Base-by-base conservation (phyloP, 2,329 filamentous ascomycete species). In the Phoma sp. region DNA sequence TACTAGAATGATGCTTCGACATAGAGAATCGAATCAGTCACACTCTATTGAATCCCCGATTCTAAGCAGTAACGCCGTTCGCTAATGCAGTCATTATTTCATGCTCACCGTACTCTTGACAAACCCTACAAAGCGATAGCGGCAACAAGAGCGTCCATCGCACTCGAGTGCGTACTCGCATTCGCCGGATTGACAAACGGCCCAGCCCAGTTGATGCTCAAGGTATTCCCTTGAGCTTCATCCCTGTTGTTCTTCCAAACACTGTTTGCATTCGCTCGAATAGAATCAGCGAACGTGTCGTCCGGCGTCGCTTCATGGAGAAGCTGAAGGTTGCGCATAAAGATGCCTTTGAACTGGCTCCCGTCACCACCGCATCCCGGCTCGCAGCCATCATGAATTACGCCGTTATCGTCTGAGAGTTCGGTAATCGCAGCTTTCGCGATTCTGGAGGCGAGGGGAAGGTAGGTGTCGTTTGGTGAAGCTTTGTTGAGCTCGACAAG, bases 341-440 rank as follows among this genome's bases (percentile, higher is more conserved):
- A 90, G 32, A 91, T 79, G 3, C 89, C 89, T 73, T 92, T 91
- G 81, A 91, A 92, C 65, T 89, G 85, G 31, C 84, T 80, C 1
- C 79, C 82, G 41, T 79, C 76, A 10, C 48, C 68, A 21, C 75
- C 76, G 40, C 77, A 79, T 9, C 71, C 55, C 0, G 64, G 71
- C 29, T 74, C 76, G 41, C 76, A 78, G 12, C 65, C 60, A 36
- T 81, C 78, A 50, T 76, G 74, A 1, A 80, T 60, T 19, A 81
- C 70, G 8, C 76, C 76, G 19, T 75, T 67, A 22, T 39, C 41
- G 19, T 76, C 73, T 12, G 71, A 69, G 10, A 80, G 72, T 7
- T 67, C 63, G 1, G 44, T 17, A 33, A 80, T 69, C 0, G 76
- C 74, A 15, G 74, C 77, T 46, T 69, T 63, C 25, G 77, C 79